A percentile compares a stretch with the other conserved stretches of the same genome.
Evolutionary conservation across 495 filamentous ascomycete genomes (phyloP).

Genomic region (Aspergillus campestris): DNA sequence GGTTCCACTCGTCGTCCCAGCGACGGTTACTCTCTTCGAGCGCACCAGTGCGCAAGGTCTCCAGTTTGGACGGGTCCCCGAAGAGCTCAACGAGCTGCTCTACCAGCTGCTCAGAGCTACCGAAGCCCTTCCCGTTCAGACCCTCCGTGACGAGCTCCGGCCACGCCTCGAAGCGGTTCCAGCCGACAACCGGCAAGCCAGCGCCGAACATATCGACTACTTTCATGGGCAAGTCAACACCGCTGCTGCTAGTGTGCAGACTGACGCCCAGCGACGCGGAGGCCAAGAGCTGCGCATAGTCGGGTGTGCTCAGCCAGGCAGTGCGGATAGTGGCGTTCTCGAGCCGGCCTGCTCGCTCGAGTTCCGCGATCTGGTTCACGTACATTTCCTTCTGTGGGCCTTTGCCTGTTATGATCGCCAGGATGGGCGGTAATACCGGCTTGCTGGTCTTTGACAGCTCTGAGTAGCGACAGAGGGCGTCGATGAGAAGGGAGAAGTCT

Average conservation of each 20-base stretch:
- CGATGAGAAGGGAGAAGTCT: conserved; percentile 85
- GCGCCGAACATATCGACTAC: conserved; percentile 98
- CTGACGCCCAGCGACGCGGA: conserved; percentile 86
- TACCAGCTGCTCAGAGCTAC: conserved; percentile 52
- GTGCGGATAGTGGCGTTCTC: conserved; percentile 62
- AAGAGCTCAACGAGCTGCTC: conserved; percentile 55
- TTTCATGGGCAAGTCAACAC: conserved; percentile 97
- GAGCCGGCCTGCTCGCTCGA: conserved; percentile 53
- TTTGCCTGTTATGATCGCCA: conserved; percentile 90
- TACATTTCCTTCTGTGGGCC: conserved; percentile 78
- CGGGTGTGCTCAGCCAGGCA: conserved; percentile 70
- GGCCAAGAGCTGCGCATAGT: conserved; percentile 82
- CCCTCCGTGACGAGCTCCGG: conserved; percentile 77
- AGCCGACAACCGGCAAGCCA: conserved; percentile 84
- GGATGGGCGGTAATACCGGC: conserved; percentile 48
- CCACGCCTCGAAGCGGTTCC: conserved; percentile 75
- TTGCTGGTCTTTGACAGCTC: conserved; percentile 30
- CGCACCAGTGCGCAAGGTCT: conserved; percentile 61
- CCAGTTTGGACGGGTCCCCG: conserved; percentile 44
- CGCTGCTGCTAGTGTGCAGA: conserved; percentile 85
- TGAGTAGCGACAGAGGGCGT: conserved; percentile 69
- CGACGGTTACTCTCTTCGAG: conserved; percentile 63
- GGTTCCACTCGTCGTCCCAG: conserved; percentile 95
- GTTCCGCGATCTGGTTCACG: conserved; percentile 47
- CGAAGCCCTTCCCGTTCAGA: conserved; percentile 78